Conservation (phyloP, 2,329 filamentous ascomycete genomes). For the Fusarium keratoplasticum region DNA sequence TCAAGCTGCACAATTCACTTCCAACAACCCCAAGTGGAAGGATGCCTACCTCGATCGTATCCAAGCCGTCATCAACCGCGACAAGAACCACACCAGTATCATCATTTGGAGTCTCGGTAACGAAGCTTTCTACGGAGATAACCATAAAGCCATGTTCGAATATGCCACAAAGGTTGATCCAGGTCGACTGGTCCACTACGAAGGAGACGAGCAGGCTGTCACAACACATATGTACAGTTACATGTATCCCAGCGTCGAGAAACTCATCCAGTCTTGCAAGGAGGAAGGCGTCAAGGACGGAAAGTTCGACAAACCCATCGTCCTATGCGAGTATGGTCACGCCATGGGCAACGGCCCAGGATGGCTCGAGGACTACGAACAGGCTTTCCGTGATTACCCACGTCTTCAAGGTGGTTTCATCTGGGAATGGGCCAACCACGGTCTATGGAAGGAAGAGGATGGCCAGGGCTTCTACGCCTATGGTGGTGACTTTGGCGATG, state of each 20-base stretch:
- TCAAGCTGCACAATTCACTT: slow-evolving; percentile 68
- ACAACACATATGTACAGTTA: slow-evolving; percentile 74
- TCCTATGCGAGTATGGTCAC: slow-evolving; percentile 69
- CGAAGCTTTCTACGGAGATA: slow-evolving; percentile 77
- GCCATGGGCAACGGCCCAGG: slow-evolving; percentile 83
- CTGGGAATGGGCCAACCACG: slow-evolving; percentile 76
- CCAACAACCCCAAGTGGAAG: slow-evolving; percentile 70
- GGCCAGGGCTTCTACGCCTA: slow-evolving; percentile 63
- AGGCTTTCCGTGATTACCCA: slow-evolving; percentile 70
- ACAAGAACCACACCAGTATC: slow-evolving; percentile 78
- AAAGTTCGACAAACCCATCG: slow-evolving; percentile 66
- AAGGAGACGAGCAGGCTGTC: slow-evolving; percentile 70
- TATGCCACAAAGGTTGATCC: slow-evolving; percentile 69
- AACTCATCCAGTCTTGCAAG: slow-evolving; percentile 59
- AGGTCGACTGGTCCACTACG: slow-evolving; percentile 72
- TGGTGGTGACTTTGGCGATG: slow-evolving; percentile 72
- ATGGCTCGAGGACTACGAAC: slow-evolving; percentile 74
- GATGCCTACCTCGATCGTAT: slow-evolving; percentile 76
- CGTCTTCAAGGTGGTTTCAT: slow-evolving; percentile 75
- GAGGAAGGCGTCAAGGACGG: slow-evolving; percentile 59
- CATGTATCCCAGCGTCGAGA: slow-evolving; percentile 71
- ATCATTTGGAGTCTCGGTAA: slow-evolving; percentile 82
- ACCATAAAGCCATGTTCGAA: slow-evolving; percentile 75
- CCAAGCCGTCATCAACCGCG: slow-evolving; percentile 71
- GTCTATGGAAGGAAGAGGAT: slow-evolving; percentile 65